phyloP scores from a whole-genome alignment of 176 grass and related monocot species.

The bread wheat (Triticum aestivum) region IWGSC_CS_RefSeq_v2.1 NC_057797.1:21969154-21969653 shows the following conservation, averaged over 20 bases:
- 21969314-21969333: background rate
- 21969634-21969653: background rate
- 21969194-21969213: too few relatives aligned
- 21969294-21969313: background rate
- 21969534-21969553: background rate
- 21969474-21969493: background rate
- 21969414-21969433: background rate
- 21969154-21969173: too few relatives aligned
- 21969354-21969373: background rate
- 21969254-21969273: background rate
- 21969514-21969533: background rate
- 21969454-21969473: slow-evolving; percentile 21
- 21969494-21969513: background rate
- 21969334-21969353: background rate
- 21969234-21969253: too few relatives aligned
- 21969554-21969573: too few relatives aligned
- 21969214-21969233: background rate
- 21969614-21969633: background rate
- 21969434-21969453: background rate
- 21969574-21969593: background rate
- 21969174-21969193: too few relatives aligned
- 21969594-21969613: background rate
- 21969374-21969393: background rate
- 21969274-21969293: background rate
- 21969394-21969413: background rate